phyloP scores from a whole-genome alignment of 176 grass and related monocot genomes.

The Hyparrhenia diplandra region DNA sequence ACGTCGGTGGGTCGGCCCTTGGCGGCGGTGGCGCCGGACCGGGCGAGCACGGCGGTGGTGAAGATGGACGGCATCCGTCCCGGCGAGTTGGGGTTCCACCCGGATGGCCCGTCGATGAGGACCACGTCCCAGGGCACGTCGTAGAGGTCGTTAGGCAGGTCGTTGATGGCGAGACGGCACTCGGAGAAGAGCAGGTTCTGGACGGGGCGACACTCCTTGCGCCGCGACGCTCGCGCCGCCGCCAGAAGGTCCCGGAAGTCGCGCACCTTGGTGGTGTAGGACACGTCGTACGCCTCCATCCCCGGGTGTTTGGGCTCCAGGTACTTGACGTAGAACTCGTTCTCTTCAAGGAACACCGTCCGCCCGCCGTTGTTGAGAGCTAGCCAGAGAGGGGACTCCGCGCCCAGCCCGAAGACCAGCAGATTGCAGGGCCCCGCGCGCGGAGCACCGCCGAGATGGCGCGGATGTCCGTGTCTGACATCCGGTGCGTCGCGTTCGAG shows the following conservation, averaged over 20 bases:
- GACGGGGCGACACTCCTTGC: constrained; percentile 59
- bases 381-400: constrained; percentile 66
- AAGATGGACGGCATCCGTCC: constrained; percentile 74
- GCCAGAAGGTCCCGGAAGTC: constrained; percentile 54
- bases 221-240: constrained; percentile 28
- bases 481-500: constrained; percentile 57
- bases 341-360: constrained; percentile 94
- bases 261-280: constrained; percentile 63
- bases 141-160: constrained; percentile 93
- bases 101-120: constrained; percentile 78
- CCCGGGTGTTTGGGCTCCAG: constrained; percentile 72
- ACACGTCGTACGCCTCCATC: constrained; percentile 84
- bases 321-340: constrained; percentile 97
- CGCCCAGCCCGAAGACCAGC: constrained; percentile 55
- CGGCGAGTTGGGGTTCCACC: constrained; percentile 51
- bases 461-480: constrained; percentile 65
- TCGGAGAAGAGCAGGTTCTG: constrained; percentile 98
- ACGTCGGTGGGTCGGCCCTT: constrained; percentile 59
- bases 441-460: constrained; percentile 44
- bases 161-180: constrained; percentile 88
- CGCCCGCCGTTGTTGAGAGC: constrained; percentile 89
- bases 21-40: constrained; percentile 35
- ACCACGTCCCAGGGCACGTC: constrained; percentile 78
- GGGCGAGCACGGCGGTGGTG: constrained; percentile 72
- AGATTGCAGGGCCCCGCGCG: constrained; percentile 58